phyloP scores from a whole-genome alignment of 78 protist genomes.

The Chrysochromulina parva region DNA sequence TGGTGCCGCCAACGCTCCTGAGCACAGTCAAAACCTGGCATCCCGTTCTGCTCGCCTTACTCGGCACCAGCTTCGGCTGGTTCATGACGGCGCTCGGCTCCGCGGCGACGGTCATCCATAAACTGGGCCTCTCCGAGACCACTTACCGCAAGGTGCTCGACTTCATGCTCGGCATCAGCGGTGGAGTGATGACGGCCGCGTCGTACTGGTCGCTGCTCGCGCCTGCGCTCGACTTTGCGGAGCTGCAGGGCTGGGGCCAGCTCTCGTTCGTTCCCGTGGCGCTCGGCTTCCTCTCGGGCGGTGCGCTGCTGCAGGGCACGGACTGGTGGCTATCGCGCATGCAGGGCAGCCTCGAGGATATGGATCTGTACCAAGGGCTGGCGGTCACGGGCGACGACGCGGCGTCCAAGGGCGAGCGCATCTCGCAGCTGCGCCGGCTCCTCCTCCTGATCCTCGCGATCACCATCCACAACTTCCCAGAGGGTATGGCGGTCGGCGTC shows the following conservation, averaged over 20 bases:
- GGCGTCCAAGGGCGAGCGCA: neutral
- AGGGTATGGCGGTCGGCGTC: slow-evolving; percentile 64
- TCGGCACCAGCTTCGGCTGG: slow-evolving; percentile 53
- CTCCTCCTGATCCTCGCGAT: slow-evolving; percentile 48
- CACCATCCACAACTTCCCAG: slow-evolving; percentile 59
- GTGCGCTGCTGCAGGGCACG: neutral
- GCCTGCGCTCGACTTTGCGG: slow-evolving; percentile 55
- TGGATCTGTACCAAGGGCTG: neutral
- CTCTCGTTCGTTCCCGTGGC: slow-evolving; percentile 26
- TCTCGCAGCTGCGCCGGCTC: slow-evolving; percentile 22
- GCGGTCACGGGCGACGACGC: neutral
- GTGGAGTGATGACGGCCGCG: slow-evolving; percentile 62
- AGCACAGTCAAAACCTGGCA: neutral
- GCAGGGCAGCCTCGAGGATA: neutral
- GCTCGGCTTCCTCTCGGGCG: slow-evolving; percentile 49
- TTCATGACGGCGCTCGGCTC: slow-evolving; percentile 51
- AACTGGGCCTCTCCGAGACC: neutral
- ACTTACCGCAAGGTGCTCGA: slow-evolving; percentile 30
- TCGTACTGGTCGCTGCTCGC: slow-evolving; percentile 65
- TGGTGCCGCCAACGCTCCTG: too few relatives aligned
- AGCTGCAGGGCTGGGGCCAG: neutral
- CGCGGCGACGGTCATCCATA: neutral
- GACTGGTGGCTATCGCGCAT: neutral
- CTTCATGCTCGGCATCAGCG: slow-evolving; percentile 36
- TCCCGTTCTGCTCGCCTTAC: slow-evolving; percentile 39